Evolutionary conservation across 2,329 filamentous ascomycete genomes (phyloP), one percentile per base, ranked within the genome.

Genomic region (Hymenoscyphus repandus): DNA sequence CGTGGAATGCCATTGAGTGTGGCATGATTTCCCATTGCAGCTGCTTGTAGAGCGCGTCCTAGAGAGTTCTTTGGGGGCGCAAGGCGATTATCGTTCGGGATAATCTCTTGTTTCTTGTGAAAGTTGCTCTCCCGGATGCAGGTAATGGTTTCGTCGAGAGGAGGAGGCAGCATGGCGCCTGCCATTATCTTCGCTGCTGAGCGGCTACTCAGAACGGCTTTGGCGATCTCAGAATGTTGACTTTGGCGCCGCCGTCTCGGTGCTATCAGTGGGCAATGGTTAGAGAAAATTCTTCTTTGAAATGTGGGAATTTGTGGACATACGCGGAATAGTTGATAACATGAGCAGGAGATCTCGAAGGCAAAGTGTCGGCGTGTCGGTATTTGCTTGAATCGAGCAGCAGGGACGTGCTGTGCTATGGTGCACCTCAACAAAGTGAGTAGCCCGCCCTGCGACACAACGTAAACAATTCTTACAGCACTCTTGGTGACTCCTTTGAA

Each of bases 1-100:
- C 56, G 51, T 22, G 51, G 53, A 42, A 53, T 38, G 27, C 47
- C 50, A 48, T 58, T 42, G 11, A 40, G 39, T 17, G 22, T 27
- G 36, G 43, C 47, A n/a, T 42, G 43, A 45, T 30, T 47, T 22
- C 45, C 37, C 49, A 45, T 49, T 45, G 47, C 51, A 4, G 50
- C 43, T 31, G 49, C 47, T 20, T 42, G 39, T 17, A 47, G 45
- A 31, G 46, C 42, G 10, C 52, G 50, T 38, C 55, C 55, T 31
- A 45, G 17, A 12, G 39, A 36, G 6, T 15, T 36, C 33, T 44
- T 41, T 15, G 56, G 45, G 17, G 50, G 45, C 17, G 37, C 46
- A 41, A 55, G 51, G 10, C 41, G 47, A 39, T 42, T 49, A 15
- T 44, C 43, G 6, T 40, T 27, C 6, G 44, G 33, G 12, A 22